Conservation (phyloP, 345 rosid species). For the Sisymbrium altissimum region DNA sequence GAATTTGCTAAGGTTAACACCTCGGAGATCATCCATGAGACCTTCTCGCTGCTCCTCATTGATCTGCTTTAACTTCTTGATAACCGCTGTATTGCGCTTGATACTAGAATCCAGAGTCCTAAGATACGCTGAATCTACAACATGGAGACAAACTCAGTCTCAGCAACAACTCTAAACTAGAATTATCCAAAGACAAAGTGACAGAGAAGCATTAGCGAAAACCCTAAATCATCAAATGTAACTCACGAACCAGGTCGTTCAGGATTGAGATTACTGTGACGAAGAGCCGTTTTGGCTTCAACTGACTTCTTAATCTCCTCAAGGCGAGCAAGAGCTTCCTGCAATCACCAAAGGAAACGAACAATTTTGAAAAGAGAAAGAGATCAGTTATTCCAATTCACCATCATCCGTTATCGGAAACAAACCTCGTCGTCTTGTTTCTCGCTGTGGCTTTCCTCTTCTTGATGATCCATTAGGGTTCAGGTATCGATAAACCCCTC, state of each 20-base stretch:
- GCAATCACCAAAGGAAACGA: slow-evolving; percentile 9
- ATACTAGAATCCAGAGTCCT: slow-evolving; percentile 95
- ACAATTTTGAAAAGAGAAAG: background rate
- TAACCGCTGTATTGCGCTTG: slow-evolving; percentile 90
- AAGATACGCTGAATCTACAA: slow-evolving; percentile 74
- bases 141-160: slow-evolving; percentile 25
- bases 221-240: background rate
- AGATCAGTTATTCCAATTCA: background rate
- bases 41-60: slow-evolving; percentile 93
- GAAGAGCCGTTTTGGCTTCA: slow-evolving; percentile 84
- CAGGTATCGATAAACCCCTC: background rate
- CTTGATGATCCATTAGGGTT: slow-evolving; percentile 58
- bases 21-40: slow-evolving; percentile 77
- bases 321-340: slow-evolving; percentile 90
- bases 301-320: slow-evolving; percentile 83
- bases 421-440: slow-evolving; percentile 82
- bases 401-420: too few species aligned
- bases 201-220: background rate
- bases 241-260: slow-evolving; percentile 93
- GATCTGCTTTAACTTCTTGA: slow-evolving; percentile 86
- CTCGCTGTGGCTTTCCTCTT: slow-evolving; percentile 50
- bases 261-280: slow-evolving; percentile 87
- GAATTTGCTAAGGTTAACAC: slow-evolving; percentile 86
- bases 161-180: slow-evolving; percentile 24
- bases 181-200: background rate